A percentile compares a stretch with the other conserved stretches of the same genome.
phyloP scores from a whole-genome alignment of 2,329 filamentous ascomycete species.

The Remersonia thermophila region DNA sequence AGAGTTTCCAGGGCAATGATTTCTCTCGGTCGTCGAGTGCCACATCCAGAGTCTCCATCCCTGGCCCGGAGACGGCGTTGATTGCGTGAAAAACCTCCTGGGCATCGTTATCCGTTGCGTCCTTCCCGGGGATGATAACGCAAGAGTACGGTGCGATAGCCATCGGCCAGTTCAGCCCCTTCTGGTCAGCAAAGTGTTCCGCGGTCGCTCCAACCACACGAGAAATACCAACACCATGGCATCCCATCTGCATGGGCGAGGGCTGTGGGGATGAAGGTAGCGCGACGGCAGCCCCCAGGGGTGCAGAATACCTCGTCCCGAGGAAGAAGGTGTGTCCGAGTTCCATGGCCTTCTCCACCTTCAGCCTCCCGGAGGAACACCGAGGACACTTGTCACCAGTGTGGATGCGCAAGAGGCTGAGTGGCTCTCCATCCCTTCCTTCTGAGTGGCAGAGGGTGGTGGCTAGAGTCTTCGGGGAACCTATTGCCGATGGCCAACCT shows the following conservation, averaged over 20 bases:
- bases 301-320: constrained; percentile 73
- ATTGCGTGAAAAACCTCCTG: constrained; percentile 10
- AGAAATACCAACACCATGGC: constrained; percentile 88
- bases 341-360: constrained; percentile 65
- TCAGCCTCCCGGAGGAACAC: constrained; percentile 52
- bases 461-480: constrained; percentile 1
- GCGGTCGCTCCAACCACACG: constrained; percentile 81
- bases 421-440: constrained; percentile 20
- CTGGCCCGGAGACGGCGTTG: neutral
- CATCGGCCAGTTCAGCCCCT: constrained; percentile 77
- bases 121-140: constrained; percentile 12
- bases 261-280: constrained; percentile 14
- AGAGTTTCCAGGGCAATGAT: constrained; percentile 70
- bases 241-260: constrained; percentile 78
- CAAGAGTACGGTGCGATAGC: constrained; percentile 63
- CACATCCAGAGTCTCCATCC: constrained; percentile 38
- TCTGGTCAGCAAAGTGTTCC: constrained; percentile 56
- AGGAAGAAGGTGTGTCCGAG: constrained; percentile 93
- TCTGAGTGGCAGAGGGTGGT: neutral
- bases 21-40: constrained; percentile 58
- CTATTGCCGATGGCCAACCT: constrained; percentile 11
- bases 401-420: constrained; percentile 54
- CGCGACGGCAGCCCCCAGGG: constrained; percentile 53
- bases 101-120: constrained; percentile 10
- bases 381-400: constrained; percentile 61